These are phyloP conservation scores for Oryza rufipogon DNA, from an alignment of 176 grass and related monocot species.

Conservation along the genomic window DNA sequence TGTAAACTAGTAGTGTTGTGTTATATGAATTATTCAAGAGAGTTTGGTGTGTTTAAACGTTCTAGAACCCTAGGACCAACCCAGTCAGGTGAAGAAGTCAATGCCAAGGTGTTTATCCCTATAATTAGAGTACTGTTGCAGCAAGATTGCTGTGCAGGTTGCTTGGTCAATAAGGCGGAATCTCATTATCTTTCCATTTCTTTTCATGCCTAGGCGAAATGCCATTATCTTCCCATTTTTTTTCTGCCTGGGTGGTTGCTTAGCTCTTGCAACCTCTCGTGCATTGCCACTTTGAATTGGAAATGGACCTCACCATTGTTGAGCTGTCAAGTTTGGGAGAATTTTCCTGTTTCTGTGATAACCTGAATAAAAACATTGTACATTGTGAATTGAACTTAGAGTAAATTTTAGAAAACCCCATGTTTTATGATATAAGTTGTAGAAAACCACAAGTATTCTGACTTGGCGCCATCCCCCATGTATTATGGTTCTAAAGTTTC, in stretches of 20 bases:
- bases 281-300: background rate
- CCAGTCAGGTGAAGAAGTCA: constrained; percentile 22
- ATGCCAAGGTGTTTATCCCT: constrained; percentile 13
- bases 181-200: background rate
- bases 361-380: background rate
- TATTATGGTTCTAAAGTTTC: no score
- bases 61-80: constrained; percentile 20
- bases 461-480: no score
- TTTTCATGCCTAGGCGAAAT: background rate
- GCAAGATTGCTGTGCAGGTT: background rate
- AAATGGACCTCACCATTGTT: background rate
- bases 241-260: background rate
- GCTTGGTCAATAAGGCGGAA: constrained; percentile 23
- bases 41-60: background rate
- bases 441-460: no score
- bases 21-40: background rate
- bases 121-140: background rate
- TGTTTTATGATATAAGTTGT: no score
- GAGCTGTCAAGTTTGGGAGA: background rate
- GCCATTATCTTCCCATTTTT: background rate
- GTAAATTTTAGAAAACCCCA: no score
- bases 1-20: background rate
- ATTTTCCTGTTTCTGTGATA: background rate
- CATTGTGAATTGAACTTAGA: background rate
- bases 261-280: constrained; percentile 7